Evolutionary conservation across 1,284 basidiomycete species (phyloP), one percentile per base, ranked within the genome.

Genomic region (Schizopora paradoxa): DNA sequence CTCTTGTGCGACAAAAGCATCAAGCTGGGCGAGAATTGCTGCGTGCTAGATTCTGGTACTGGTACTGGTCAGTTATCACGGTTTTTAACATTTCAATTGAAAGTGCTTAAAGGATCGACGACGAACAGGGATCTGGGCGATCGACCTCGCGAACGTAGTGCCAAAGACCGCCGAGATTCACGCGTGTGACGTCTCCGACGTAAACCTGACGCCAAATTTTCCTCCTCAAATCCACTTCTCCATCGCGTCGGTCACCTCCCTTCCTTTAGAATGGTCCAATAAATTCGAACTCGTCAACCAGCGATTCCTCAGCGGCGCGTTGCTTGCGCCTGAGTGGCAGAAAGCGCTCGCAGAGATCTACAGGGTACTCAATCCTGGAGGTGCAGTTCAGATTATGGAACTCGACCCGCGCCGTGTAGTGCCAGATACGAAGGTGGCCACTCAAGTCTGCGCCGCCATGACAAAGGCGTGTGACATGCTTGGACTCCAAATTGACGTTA

Each of bases 231-330:
- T 48, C 22, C 22, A 42, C 4, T 49, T 51, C 40, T 14, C 28
- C 1, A 27, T 42, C 14, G 42, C 39, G 8, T 51, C 52, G 14
- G 21, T 46, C 11, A 45, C 42, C 11, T 11, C 29, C 13, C 43
- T 54, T 10, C 52, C 52, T 3, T 10, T 25, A 19, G 50, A 49
- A 11, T 51, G 50, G 52, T 31, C 49, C 6, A 29, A 47, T 52
- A 56, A 56, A 29, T 42, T 61, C 47, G 43, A 53, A 31, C 22
- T 45, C 44, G 47, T 51, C 36, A 52, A 56, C 39, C 52, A 54
- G 31, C 48, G 48, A 19, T 44, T 56, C 16, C 44, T 56, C 10
- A 41, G 47, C 6, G 52, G 44, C n/a, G 52, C 45, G 1, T 42
- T 56, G 25, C 47, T 39, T 28, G n/a, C 14, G 6, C 10, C 33